Evolutionary conservation across 805 yeast genomes (phyloP).

Genomic region (Yarrowia sp.): DNA sequence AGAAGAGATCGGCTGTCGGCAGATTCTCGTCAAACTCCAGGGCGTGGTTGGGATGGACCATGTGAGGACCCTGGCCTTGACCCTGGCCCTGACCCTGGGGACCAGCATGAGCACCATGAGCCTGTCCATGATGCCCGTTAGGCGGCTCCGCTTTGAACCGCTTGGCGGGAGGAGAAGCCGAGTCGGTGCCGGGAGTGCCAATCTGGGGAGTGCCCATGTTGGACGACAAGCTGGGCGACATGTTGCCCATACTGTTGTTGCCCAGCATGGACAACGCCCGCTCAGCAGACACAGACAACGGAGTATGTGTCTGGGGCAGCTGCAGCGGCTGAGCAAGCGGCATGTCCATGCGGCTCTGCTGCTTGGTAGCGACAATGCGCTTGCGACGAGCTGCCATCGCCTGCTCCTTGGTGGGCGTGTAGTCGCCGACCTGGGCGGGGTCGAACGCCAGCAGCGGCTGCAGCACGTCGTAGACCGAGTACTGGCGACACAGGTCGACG

Average conservation of each 20-base stretch:
- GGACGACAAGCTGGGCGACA: background rate
- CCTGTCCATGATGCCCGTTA: background rate
- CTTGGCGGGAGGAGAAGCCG: constrained; percentile 32
- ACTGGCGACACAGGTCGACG: constrained; percentile 64
- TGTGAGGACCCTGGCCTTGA: background rate
- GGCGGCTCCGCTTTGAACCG: constrained; percentile 12
- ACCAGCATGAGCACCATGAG: too few species aligned
- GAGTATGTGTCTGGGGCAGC: constrained; percentile 41
- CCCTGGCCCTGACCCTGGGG: too few species aligned
- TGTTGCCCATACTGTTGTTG: background rate
- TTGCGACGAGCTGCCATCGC: constrained; percentile 53
- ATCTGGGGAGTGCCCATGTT: constrained; percentile 5
- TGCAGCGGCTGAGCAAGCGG: constrained; percentile 42
- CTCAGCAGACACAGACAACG: constrained; percentile 44
- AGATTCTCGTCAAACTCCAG: constrained; percentile 40
- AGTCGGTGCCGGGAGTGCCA: constrained; percentile 10
- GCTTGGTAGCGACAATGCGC: constrained; percentile 34
- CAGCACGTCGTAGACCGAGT: constrained; percentile 61
- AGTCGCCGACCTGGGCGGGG: constrained; percentile 49
- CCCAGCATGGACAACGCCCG: constrained; percentile 43
- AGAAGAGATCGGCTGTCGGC: constrained; percentile 31
- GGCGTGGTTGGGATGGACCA: background rate
- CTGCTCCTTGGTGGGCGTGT: constrained; percentile 59
- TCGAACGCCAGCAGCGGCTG: constrained; percentile 59
- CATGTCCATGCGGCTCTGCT: constrained; percentile 43